Evolutionary conservation across 129 eudicot species (phyloP).

Genomic region (Solidago caesia): DNA sequence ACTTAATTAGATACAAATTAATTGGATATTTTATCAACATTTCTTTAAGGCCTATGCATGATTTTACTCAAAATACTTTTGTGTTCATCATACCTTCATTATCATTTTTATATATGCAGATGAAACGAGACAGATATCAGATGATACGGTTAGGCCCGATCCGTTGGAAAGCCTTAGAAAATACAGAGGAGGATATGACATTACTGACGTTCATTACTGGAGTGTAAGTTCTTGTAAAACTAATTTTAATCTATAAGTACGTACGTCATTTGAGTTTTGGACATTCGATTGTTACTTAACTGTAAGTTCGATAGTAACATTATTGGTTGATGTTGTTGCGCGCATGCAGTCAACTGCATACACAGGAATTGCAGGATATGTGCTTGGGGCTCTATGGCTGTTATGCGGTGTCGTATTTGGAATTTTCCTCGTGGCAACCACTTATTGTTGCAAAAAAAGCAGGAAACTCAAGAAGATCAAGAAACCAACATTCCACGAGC

Average conservation of each 20-base stretch:
- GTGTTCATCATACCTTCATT: neutral
- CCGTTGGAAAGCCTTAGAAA: slow-evolving; percentile 63
- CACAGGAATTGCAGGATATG: slow-evolving; percentile 78
- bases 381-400: slow-evolving; percentile 65
- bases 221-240: slow-evolving; percentile 53
- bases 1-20: too few species aligned
- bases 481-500: slow-evolving; percentile 42
- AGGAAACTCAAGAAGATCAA: slow-evolving; percentile 42
- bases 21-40: too few species aligned
- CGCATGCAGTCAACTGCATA: slow-evolving; percentile 73
- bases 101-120: neutral
- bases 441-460: slow-evolving; percentile 44
- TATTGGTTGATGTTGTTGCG: neutral
- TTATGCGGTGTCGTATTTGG: slow-evolving; percentile 59
- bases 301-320: neutral
- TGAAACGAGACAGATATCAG: slow-evolving; percentile 36
- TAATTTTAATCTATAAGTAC: too few species aligned
- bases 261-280: too few species aligned
- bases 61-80: neutral
- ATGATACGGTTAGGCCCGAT: slow-evolving; percentile 67
- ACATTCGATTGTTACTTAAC: too few species aligned
- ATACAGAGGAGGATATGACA: slow-evolving; percentile 83
- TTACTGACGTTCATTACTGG: slow-evolving; percentile 83
- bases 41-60: neutral
- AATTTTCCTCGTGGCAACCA: slow-evolving; percentile 43